Percentiles rank a stretch among this genome's conserved stretches.
Conservation (phyloP, 371 early-diverging fungal species). For the Mycotypha africana region DNA sequence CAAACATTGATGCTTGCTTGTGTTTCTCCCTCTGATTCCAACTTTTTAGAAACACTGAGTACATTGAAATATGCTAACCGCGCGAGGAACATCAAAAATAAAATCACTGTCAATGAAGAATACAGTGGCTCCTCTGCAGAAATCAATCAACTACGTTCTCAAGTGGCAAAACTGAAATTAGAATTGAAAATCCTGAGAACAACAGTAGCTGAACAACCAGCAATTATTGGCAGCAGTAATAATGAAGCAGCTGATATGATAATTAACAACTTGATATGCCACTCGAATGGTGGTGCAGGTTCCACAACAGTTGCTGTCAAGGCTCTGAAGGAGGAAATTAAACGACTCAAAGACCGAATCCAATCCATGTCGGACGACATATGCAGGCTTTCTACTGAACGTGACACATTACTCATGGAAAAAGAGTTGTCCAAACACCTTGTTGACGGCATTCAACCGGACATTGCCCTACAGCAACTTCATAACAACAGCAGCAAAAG, state of each 20-base stretch:
- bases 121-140: slow-evolving; percentile 49
- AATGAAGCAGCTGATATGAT: slow-evolving; percentile 10
- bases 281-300: slow-evolving; percentile 19
- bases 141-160: slow-evolving; percentile 60
- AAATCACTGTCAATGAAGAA: slow-evolving; percentile 45
- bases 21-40: slow-evolving; percentile 72
- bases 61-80: too few relatives aligned
- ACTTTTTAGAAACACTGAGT: slow-evolving; percentile 86
- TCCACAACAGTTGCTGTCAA: slow-evolving; percentile 33
- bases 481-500: too few relatives aligned
- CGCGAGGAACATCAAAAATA: slow-evolving; percentile 82
- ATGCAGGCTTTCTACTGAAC: slow-evolving; percentile 43
- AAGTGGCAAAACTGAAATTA: slow-evolving; percentile 58
- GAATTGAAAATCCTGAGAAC: slow-evolving; percentile 49
- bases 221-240: slow-evolving; percentile 3
- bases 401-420: slow-evolving; percentile 51
- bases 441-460: too few relatives aligned
- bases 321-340: slow-evolving; percentile 40
- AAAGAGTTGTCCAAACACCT: slow-evolving; percentile 26
- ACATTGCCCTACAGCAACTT: too few relatives aligned
- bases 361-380: slow-evolving; percentile 41
- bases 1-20: slow-evolving; percentile 92
- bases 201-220: background rate
- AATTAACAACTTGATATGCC: slow-evolving; percentile 10
- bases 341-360: slow-evolving; percentile 43